Evolutionary conservation across 768 basidiomycete species (phyloP).

Genomic region (Tricholoma matsutake): DNA sequence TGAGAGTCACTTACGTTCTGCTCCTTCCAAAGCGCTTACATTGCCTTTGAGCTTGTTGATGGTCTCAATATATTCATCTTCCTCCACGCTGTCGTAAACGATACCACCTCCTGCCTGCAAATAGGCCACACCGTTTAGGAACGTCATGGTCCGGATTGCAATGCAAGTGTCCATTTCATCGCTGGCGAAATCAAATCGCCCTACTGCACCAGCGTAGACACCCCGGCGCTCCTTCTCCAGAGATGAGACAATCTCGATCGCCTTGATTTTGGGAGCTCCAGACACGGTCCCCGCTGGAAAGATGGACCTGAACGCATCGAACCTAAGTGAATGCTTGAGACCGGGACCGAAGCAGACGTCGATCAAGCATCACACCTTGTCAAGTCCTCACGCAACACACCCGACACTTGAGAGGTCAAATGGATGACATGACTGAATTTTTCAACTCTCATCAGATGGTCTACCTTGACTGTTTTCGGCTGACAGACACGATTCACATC

Average conservation of each 20-base stretch:
- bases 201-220: conserved; percentile 96
- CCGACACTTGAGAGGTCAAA: conserved; percentile 93
- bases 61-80: conserved; percentile 96
- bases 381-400: conserved; percentile 73
- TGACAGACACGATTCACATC: conserved; percentile 98
- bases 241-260: conserved; percentile 86
- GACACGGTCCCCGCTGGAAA: conserved; percentile 99
- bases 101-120: conserved; percentile 97
- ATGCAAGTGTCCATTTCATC: conserved; percentile 99
- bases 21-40: conserved; percentile 76
- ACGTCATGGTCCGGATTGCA: conserved; percentile 96
- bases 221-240: conserved; percentile 89
- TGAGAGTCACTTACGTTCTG: conserved; percentile 68
- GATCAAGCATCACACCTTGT: conserved; percentile 67
- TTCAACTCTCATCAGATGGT: conserved; percentile 89
- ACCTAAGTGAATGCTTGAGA: conserved; percentile 44
- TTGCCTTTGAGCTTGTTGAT: conserved; percentile 93
- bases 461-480: conserved; percentile 93
- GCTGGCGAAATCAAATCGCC: conserved; percentile 93
- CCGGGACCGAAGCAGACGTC: not conserved
- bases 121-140: conserved; percentile 90
- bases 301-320: conserved; percentile 98
- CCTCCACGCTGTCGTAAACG: conserved; percentile 94
- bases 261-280: conserved; percentile 98
- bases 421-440: conserved; percentile 99